Evolutionary conservation across 2,329 filamentous ascomycete species (phyloP).

Genomic region (Blumeria hordei): DNA sequence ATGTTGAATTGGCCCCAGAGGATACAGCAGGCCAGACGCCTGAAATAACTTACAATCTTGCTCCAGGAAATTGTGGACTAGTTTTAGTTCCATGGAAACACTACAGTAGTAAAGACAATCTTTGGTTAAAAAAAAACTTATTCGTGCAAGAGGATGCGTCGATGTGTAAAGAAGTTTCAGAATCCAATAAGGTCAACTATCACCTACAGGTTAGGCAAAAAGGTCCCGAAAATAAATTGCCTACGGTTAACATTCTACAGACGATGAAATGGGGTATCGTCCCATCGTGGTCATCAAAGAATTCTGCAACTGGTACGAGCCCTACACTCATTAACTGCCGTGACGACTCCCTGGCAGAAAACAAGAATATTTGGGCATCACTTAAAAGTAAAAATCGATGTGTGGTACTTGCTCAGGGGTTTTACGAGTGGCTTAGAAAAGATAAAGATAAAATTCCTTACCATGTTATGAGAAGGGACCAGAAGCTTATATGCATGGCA

Average conservation of each 20-base stretch:
- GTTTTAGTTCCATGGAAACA: slow-evolving; percentile 60
- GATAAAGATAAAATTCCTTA: slow-evolving; percentile 65
- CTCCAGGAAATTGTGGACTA: slow-evolving; percentile 62
- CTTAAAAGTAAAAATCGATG: slow-evolving; percentile 85
- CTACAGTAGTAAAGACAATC: slow-evolving; percentile 28
- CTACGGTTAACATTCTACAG: slow-evolving; percentile 16
- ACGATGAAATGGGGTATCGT: slow-evolving; percentile 91
- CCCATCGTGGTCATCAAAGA: slow-evolving; percentile 76
- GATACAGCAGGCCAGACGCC: slow-evolving; percentile 35
- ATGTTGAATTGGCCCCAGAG: slow-evolving; percentile 42
- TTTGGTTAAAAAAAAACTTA: not conserved
- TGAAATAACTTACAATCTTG: slow-evolving; percentile 75
- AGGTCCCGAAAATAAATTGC: slow-evolving; percentile 36
- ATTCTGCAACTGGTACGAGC: slow-evolving; percentile 51
- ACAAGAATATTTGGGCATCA: slow-evolving; percentile 67
- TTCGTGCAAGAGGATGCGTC: not conserved
- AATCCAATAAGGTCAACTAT: slow-evolving; percentile 9
- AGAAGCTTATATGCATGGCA: slow-evolving; percentile 59
- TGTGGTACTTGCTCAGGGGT: slow-evolving; percentile 70
- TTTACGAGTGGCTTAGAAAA: slow-evolving; percentile 88
- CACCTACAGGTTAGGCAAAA: slow-evolving; percentile 5
- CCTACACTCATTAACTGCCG: slow-evolving; percentile 90
- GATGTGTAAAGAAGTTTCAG: slow-evolving; percentile 5
- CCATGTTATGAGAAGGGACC: slow-evolving; percentile 61
- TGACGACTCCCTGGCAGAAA: slow-evolving; percentile 56